A percentile compares a stretch with the other conserved stretches of the same genome.
Evolutionary conservation across 306 rosid genomes (phyloP).

Genomic region (Styphnolobium japonicum): DNA sequence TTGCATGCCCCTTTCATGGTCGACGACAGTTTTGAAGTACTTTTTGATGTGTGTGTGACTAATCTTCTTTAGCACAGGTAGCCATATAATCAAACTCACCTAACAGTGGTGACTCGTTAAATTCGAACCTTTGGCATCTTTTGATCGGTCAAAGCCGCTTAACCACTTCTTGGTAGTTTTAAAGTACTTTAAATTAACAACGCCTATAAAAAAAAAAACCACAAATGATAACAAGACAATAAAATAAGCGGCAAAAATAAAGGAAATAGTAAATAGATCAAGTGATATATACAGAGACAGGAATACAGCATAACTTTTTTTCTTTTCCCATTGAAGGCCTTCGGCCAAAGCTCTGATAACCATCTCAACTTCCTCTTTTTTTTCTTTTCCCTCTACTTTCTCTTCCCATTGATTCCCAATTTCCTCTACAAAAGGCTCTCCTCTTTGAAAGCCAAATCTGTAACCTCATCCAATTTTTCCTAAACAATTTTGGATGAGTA

Average conservation of each 20-base stretch:
- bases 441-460: conserved; percentile 65
- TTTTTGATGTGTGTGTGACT: too few species aligned
- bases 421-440: conserved; percentile 73
- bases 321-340: conserved; percentile 57
- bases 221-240: background rate
- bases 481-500: conserved; percentile 60
- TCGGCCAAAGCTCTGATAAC: conserved; percentile 66
- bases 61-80: too few species aligned
- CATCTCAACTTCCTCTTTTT: conserved; percentile 5
- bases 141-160: too few species aligned
- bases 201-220: background rate
- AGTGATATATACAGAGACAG: background rate
- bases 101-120: too few species aligned
- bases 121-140: too few species aligned
- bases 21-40: background rate
- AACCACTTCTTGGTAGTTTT: too few species aligned
- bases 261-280: background rate
- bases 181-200: background rate
- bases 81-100: too few species aligned
- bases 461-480: conserved; percentile 52
- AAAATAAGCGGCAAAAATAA: background rate
- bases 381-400: conserved; percentile 1
- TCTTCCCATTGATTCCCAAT: conserved; percentile 39
- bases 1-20: too few species aligned
- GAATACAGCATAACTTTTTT: conserved; percentile 1